These are phyloP conservation scores for Marasmius oreades DNA, from an alignment of 1,284 basidiomycete genomes.

Conservation along the genomic window DNA sequence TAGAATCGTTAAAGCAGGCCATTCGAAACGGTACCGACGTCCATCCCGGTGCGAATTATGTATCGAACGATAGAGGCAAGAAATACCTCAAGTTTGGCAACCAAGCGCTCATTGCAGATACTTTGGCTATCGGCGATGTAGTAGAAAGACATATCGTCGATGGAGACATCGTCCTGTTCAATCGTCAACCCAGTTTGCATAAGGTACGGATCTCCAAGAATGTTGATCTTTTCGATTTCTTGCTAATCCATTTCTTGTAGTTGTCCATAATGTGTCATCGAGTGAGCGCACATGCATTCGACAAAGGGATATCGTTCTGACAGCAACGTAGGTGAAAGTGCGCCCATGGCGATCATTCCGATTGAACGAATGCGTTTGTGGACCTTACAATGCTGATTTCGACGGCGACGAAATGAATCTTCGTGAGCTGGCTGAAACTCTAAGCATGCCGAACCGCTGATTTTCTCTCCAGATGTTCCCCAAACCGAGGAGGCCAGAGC, in stretches of 20 bases:
- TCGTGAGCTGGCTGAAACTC: slow-evolving; percentile 50
- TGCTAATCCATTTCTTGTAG: slow-evolving; percentile 41
- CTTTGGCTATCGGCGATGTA: slow-evolving; percentile 79
- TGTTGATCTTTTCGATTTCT: neutral
- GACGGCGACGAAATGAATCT: slow-evolving; percentile 99
- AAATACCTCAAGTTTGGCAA: slow-evolving; percentile 86
- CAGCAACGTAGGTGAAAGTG: slow-evolving; percentile 66
- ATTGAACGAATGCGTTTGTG: slow-evolving; percentile 98
- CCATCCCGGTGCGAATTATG: slow-evolving; percentile 97
- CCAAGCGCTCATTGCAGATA: slow-evolving; percentile 71
- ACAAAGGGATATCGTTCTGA: slow-evolving; percentile 2
- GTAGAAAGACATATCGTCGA: slow-evolving; percentile 96
- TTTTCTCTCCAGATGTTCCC: slow-evolving; percentile 75
- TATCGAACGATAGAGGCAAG: slow-evolving; percentile 80
- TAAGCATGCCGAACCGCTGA: neutral
- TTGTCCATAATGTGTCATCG: slow-evolving; percentile 99
- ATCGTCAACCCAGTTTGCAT: slow-evolving; percentile 98
- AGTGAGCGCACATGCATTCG: slow-evolving; percentile 39
- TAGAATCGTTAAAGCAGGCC: slow-evolving; percentile 74
- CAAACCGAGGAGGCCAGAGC: slow-evolving; percentile 99
- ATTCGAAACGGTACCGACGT: slow-evolving; percentile 89
- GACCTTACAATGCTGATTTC: slow-evolving; percentile 99
- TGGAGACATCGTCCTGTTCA: slow-evolving; percentile 97
- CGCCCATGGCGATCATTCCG: slow-evolving; percentile 98
- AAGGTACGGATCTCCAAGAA: slow-evolving; percentile 49